phyloP scores from a whole-genome alignment of 169 alveolate genomes.

The Babesia ovata region DNA sequence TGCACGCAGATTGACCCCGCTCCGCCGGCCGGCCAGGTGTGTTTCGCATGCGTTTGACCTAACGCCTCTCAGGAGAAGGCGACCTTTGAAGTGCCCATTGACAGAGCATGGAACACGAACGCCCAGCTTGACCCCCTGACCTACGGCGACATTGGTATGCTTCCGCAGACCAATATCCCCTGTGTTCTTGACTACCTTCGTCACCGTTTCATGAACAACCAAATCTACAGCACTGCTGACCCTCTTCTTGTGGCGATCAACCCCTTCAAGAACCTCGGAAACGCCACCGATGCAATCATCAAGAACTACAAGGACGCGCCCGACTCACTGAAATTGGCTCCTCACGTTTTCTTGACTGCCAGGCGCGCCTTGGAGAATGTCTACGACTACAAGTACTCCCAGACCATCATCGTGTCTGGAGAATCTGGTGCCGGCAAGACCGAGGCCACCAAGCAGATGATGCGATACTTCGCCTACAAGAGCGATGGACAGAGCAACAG shows the following conservation, averaged over 20 bases:
- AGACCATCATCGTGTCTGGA: conserved; percentile 95
- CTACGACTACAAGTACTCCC: conserved; percentile 83
- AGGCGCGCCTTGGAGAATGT: conserved; percentile 86
- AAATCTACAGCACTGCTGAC: conserved; percentile 89
- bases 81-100: conserved; percentile 83
- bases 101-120: conserved; percentile 86
- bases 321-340: conserved; percentile 78
- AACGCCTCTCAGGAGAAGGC: background rate
- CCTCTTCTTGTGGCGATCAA: conserved; percentile 90
- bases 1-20: conserved; percentile 87
- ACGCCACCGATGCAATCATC: conserved; percentile 84
- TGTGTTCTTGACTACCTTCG: conserved; percentile 85
- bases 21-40: conserved; percentile 20
- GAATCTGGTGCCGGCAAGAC: conserved; percentile 99
- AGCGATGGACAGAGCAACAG: conserved; percentile 49
- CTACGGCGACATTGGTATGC: conserved; percentile 87
- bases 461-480: conserved; percentile 89
- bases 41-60: background rate
- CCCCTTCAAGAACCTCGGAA: conserved; percentile 89
- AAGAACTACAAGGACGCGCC: conserved; percentile 79
- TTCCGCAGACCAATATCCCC: conserved; percentile 86
- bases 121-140: conserved; percentile 89
- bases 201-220: conserved; percentile 84
- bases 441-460: conserved; percentile 94
- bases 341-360: conserved; percentile 89